Evolutionary conservation across 495 filamentous ascomycete genomes (phyloP).

Genomic region (Cryomyces antarcticus): DNA sequence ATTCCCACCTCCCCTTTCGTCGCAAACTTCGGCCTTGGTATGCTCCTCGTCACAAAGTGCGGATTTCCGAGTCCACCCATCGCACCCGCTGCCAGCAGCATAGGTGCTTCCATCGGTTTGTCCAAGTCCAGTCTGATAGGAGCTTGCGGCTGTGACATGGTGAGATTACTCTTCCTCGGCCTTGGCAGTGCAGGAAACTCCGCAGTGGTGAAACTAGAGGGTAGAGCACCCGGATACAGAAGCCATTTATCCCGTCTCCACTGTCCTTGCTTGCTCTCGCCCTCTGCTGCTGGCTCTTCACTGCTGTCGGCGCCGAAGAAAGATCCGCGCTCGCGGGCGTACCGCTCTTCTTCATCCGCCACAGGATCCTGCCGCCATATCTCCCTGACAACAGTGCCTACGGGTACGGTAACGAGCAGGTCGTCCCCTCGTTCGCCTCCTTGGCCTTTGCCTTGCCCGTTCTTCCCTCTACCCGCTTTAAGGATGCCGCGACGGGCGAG

Average conservation of each 20-base stretch:
- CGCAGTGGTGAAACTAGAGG: constrained; percentile 39
- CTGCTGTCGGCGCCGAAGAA: constrained; percentile 7
- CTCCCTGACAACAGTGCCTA: constrained; percentile 80
- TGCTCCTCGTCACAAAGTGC: constrained; percentile 57
- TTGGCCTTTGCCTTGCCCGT: constrained; percentile 64
- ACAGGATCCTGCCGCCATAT: constrained; percentile 57
- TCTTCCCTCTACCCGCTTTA: constrained; percentile 59
- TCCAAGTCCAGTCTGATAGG: constrained; percentile 72
- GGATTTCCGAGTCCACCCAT: constrained; percentile 84
- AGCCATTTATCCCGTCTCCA: constrained; percentile 51
- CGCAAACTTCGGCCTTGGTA: constrained; percentile 61
- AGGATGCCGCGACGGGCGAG: constrained; percentile 57
- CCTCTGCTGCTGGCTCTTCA: constrained; percentile 17
- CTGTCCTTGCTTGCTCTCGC: constrained; percentile 11
- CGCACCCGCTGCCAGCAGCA: constrained; percentile 79
- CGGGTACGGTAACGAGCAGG: constrained; percentile 70
- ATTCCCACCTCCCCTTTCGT: constrained; percentile 67
- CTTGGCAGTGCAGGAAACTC: constrained; percentile 36
- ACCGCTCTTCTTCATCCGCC: constrained; percentile 32
- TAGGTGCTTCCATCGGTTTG: constrained; percentile 55
- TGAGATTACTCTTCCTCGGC: constrained; percentile 34
- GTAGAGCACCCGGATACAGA: constrained; percentile 45
- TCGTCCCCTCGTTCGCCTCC: constrained; percentile 72
- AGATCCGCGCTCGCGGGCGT: constrained; percentile 5
- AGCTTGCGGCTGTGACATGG: constrained; percentile 39